Evolutionary conservation across 352 stramenopile genomes (phyloP).

Genomic region (Blastocystis sp.): DNA sequence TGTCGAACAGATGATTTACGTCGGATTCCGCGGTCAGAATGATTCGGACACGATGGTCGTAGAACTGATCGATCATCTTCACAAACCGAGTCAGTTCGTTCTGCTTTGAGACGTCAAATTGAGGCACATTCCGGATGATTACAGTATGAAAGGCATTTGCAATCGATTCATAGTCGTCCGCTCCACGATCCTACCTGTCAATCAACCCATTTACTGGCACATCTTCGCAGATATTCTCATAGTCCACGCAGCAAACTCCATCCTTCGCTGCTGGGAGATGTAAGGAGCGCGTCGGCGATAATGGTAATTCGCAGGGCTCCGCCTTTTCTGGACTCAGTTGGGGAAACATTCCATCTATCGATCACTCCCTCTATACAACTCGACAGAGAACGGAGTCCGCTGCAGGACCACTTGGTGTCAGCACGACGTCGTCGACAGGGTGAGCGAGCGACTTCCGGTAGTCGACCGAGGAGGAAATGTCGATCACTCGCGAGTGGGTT

Average conservation of each 20-base stretch:
- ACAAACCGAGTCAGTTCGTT: conserved; percentile 49
- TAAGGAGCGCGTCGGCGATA: neutral
- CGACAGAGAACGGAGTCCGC: conserved; percentile 12
- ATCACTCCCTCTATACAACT: neutral
- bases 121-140: conserved; percentile 31
- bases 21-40: conserved; percentile 40
- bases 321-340: neutral
- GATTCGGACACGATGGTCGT: conserved; percentile 22
- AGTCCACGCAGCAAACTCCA: conserved; percentile 12
- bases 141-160: conserved; percentile 49
- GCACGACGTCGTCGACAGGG: conserved; percentile 43
- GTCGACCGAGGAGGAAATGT: conserved; percentile 31
- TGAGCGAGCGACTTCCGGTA: conserved; percentile 37
- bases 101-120: conserved; percentile 14
- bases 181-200: conserved; percentile 38
- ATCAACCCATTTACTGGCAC: neutral
- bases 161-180: conserved; percentile 48
- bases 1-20: conserved; percentile 31
- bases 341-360: conserved; percentile 19
- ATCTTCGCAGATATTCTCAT: conserved; percentile 16
- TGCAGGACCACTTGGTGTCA: conserved; percentile 24
- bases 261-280: neutral
- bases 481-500: conserved; percentile 61
- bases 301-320: neutral
- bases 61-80: conserved; percentile 62